Percentiles rank a stretch among this genome's conserved stretches.
Evolutionary conservation across 768 basidiomycete species (phyloP).

Genomic region (Crucibulum laeve): DNA sequence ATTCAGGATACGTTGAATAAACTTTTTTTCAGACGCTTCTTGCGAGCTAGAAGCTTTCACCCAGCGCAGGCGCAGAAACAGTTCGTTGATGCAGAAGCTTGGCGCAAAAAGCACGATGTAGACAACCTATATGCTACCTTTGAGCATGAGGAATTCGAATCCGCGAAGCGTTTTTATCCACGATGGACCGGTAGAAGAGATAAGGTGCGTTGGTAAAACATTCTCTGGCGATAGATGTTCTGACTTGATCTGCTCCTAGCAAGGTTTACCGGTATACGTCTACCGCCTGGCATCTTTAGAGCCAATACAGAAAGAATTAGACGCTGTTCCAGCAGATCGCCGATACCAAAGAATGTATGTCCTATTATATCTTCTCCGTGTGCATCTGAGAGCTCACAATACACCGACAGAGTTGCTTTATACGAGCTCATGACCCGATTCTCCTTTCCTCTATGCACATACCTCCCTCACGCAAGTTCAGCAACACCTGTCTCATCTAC

Average conservation of each 20-base stretch:
- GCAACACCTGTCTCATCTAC: conserved; percentile 57
- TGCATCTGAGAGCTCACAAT: background rate
- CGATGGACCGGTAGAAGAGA: conserved; percentile 79
- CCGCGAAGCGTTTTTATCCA: conserved; percentile 63
- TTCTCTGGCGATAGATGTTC: background rate
- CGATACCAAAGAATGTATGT: conserved; percentile 71
- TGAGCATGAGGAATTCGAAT: conserved; percentile 54
- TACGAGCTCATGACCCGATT: conserved; percentile 69
- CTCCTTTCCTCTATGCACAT: conserved; percentile 56
- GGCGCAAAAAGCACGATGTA: conserved; percentile 63
- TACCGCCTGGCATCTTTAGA: conserved; percentile 65
- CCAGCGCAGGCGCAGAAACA: conserved; percentile 61
- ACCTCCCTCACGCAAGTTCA: conserved; percentile 47
- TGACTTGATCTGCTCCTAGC: conserved; percentile 24
- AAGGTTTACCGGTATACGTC: conserved; percentile 73
- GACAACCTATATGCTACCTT: conserved; percentile 60
- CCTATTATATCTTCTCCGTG: background rate
- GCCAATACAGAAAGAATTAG: conserved; percentile 55
- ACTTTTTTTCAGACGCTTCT: conserved; percentile 56
- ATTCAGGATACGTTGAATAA: background rate
- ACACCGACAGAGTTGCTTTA: conserved; percentile 47
- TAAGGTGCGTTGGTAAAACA: conserved; percentile 40
- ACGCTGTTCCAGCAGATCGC: conserved; percentile 45
- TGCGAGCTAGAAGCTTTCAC: conserved; percentile 74
- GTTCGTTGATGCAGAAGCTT: conserved; percentile 62